Evolutionary conservation across 2,329 filamentous ascomycete genomes (phyloP).

Genomic region (Fusarium continuum): DNA sequence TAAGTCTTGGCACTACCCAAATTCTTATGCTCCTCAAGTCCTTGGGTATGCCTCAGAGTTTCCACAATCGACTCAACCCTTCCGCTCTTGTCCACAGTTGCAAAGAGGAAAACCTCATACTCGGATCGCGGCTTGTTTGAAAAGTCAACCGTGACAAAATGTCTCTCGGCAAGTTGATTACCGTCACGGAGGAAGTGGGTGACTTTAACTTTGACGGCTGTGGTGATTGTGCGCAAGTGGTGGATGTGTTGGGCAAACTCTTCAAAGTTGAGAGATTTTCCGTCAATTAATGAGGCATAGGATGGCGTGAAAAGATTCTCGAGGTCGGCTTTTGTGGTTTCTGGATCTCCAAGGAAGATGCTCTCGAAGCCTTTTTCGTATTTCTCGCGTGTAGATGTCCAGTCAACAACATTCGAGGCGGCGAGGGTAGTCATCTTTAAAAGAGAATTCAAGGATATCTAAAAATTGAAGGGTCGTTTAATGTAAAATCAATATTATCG

Average conservation of each 20-base stretch:
- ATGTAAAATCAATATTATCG: rapidly evolving
- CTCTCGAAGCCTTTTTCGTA: not conserved
- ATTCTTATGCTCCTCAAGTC: not conserved
- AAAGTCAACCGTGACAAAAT: not conserved
- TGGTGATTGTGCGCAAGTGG: not conserved
- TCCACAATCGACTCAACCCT: not conserved
- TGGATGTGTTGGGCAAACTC: not conserved
- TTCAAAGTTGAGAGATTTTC: not conserved
- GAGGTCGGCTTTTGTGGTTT: not conserved
- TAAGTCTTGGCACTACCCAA: not conserved
- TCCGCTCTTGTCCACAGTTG: not conserved
- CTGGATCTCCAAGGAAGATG: not conserved
- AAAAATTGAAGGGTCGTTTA: rapidly evolving
- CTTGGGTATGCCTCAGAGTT: not conserved
- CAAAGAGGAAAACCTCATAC: slow-evolving; percentile 1
- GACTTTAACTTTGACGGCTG: not conserved
- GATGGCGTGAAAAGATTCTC: not conserved
- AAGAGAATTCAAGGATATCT: rapidly evolving
- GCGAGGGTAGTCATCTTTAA: not conserved
- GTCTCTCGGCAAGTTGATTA: not conserved
- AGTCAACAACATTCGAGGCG: not conserved
- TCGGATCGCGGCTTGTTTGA: not conserved
- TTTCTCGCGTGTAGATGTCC: not conserved
- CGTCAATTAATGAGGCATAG: not conserved
- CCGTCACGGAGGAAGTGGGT: not conserved